Evolutionary conservation across 2,329 filamentous ascomycete species (phyloP).

Genomic region (Ascochyta pisi): DNA sequence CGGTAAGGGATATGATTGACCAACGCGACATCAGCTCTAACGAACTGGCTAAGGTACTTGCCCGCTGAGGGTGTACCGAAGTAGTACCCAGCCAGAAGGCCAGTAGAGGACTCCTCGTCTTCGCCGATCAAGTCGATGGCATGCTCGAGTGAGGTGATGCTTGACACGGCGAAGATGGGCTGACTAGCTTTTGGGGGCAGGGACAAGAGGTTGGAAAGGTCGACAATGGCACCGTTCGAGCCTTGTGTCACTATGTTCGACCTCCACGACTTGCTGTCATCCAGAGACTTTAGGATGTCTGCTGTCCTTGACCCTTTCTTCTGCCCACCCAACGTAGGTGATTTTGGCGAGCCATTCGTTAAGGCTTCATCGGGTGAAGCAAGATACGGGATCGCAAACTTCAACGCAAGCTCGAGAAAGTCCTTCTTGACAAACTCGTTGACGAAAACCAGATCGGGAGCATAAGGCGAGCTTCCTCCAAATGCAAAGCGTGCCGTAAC

Average conservation of each 20-base stretch:
- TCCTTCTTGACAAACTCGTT: slow-evolving; percentile 66
- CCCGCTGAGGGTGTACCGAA: slow-evolving; percentile 59
- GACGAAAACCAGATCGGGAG: slow-evolving; percentile 68
- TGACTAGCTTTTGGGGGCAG: slow-evolving; percentile 50
- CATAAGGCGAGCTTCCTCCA: slow-evolving; percentile 64
- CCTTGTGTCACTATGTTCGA: slow-evolving; percentile 33
- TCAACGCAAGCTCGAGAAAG: slow-evolving; percentile 60
- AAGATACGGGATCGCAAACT: slow-evolving; percentile 45
- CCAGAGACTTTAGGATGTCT: slow-evolving; percentile 16
- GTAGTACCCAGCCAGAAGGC: slow-evolving; percentile 58
- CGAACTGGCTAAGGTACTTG: slow-evolving; percentile 67
- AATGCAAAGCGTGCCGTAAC: slow-evolving; percentile 63
- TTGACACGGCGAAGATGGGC: slow-evolving; percentile 55
- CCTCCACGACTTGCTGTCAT: slow-evolving; percentile 29
- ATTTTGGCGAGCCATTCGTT: slow-evolving; percentile 20
- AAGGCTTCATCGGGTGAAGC: slow-evolving; percentile 17
- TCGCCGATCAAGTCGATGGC: slow-evolving; percentile 57
- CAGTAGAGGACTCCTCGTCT: slow-evolving; percentile 30
- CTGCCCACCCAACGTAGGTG: slow-evolving; percentile 2
- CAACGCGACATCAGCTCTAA: slow-evolving; percentile 58
- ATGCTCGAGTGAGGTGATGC: slow-evolving; percentile 61
- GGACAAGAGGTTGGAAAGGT: slow-evolving; percentile 34
- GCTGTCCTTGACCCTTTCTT: slow-evolving; percentile 19
- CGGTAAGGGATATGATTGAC: slow-evolving; percentile 65
- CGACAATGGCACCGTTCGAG: slow-evolving; percentile 30